Conservation (phyloP, 129 eudicot species). For the Pittosporum tobira region DNA sequence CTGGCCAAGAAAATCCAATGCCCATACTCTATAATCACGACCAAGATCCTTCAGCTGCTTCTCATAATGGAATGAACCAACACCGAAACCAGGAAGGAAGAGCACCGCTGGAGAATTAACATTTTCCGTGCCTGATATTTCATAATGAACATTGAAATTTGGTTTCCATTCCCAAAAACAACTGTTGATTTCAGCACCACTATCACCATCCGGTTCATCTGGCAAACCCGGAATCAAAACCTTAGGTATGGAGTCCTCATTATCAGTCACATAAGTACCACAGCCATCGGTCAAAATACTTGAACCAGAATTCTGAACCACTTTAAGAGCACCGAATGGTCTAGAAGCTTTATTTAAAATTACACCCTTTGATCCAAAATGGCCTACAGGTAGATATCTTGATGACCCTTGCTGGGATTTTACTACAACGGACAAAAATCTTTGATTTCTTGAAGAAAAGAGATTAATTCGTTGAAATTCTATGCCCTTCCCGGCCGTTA, state of each 20-base stretch:
- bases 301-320: conserved; percentile 25
- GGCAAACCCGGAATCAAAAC: conserved; percentile 71
- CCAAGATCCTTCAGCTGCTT: conserved; percentile 94
- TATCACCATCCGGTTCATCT: conserved; percentile 39
- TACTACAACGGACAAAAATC: conserved; percentile 10
- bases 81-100: conserved; percentile 95
- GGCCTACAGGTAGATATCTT: conserved; percentile 12
- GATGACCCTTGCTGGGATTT: conserved; percentile 19
- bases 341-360: conserved; percentile 6
- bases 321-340: conserved; percentile 21
- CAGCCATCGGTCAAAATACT: conserved; percentile 23
- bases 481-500: conserved; percentile 18
- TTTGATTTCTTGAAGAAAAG: conserved; percentile 19
- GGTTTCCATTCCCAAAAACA: conserved; percentile 85
- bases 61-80: conserved; percentile 90
- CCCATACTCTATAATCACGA: conserved; percentile 75
- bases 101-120: conserved; percentile 60
- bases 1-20: conserved; percentile 92
- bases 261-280: conserved; percentile 33
- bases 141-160: conserved; percentile 63
- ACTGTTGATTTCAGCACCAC: conserved; percentile 50
- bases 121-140: conserved; percentile 62
- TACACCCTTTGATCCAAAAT: conserved; percentile 12
- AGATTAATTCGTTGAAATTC: conserved; percentile 22
- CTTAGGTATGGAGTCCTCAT: conserved; percentile 35